phyloP scores from a whole-genome alignment of 2,329 filamentous ascomycete genomes.

The Microsporum ferrugineum region DNA sequence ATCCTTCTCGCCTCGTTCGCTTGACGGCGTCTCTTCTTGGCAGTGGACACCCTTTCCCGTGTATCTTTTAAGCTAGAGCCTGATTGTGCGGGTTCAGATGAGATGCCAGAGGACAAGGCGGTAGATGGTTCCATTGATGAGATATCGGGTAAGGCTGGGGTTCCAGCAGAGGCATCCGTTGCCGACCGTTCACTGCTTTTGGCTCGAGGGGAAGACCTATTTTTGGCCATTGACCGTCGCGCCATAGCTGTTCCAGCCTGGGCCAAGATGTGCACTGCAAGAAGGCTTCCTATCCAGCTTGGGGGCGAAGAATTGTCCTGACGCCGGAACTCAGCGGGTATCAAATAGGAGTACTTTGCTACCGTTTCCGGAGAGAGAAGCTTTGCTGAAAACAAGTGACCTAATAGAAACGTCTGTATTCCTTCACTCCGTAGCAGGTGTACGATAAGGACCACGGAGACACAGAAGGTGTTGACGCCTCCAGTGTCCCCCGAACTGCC shows the following conservation, averaged over 20 bases:
- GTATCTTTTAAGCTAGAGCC: slow-evolving; percentile 37
- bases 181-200: slow-evolving; percentile 35
- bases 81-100: slow-evolving; percentile 32
- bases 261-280: slow-evolving; percentile 39
- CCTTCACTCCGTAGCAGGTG: slow-evolving; percentile 37
- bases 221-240: slow-evolving; percentile 36
- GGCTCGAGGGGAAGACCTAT: slow-evolving; percentile 30
- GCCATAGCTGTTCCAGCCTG: slow-evolving; percentile 39
- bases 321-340: slow-evolving; percentile 35
- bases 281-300: slow-evolving; percentile 37
- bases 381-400: slow-evolving; percentile 35
- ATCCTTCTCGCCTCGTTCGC: slow-evolving; percentile 80
- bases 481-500: slow-evolving; percentile 46
- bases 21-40: slow-evolving; percentile 80
- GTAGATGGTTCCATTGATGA: slow-evolving; percentile 31
- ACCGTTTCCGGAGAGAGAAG: slow-evolving; percentile 34
- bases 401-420: slow-evolving; percentile 40
- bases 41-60: slow-evolving; percentile 48
- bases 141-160: slow-evolving; percentile 33
- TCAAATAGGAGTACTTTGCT: slow-evolving; percentile 32
- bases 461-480: slow-evolving; percentile 36
- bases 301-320: slow-evolving; percentile 32
- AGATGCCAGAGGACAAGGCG: slow-evolving; percentile 31
- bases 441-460: slow-evolving; percentile 36
- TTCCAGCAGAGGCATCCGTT: slow-evolving; percentile 36